Conservation (phyloP, 495 filamentous ascomycete genomes). For the Penicillium pancosmium region DNA sequence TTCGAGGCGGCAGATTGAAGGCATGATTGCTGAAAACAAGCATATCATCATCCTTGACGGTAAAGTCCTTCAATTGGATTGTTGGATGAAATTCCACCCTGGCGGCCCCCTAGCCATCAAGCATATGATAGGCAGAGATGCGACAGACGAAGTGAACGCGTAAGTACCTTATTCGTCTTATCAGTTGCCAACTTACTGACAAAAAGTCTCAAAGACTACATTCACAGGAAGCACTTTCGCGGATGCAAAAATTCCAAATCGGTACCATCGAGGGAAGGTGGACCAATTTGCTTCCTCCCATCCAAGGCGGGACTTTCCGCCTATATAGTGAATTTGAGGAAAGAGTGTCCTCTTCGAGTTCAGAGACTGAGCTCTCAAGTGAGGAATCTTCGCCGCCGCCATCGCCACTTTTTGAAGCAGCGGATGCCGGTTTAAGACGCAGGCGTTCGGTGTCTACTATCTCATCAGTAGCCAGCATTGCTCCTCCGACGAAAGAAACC, state of each 20-base stretch:
- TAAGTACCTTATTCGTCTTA: constrained; percentile 8
- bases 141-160: constrained; percentile 81
- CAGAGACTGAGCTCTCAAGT: constrained; percentile 10
- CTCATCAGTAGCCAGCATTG: constrained; percentile 20
- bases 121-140: constrained; percentile 87
- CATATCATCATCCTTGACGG: constrained; percentile 73
- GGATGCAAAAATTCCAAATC: constrained; percentile 76
- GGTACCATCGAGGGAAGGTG: constrained; percentile 74
- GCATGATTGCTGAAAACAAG: constrained; percentile 72
- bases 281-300: constrained; percentile 80
- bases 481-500: constrained; percentile 2
- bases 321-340: constrained; percentile 4
- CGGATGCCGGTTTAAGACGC: constrained; percentile 13
- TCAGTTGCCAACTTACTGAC: constrained; percentile 1
- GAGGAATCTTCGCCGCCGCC: constrained; percentile 17
- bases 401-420: constrained; percentile 19
- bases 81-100: constrained; percentile 81
- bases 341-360: not conserved
- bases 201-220: constrained; percentile 55
- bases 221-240: constrained; percentile 65
- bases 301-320: constrained; percentile 75
- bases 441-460: constrained; percentile 57
- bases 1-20: constrained; percentile 73
- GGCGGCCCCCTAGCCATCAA: constrained; percentile 81
- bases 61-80: constrained; percentile 75